Base-by-base conservation (phyloP, 495 filamentous ascomycete species). In the Lepidopterella palustris region DNA sequence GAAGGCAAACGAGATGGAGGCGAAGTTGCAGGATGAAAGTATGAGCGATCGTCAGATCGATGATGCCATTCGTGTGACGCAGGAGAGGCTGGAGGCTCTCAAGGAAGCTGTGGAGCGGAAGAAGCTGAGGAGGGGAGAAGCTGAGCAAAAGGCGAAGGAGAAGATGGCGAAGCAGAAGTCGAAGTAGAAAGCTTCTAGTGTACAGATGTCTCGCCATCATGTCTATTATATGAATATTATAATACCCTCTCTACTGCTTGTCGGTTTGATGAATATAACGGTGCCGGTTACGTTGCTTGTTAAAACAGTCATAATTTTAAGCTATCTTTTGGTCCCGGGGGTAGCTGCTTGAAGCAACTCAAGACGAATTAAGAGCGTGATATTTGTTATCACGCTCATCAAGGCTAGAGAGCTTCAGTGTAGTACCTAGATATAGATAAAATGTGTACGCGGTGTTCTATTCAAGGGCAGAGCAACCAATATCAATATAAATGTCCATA, bases 1-100 rank as follows among this genome's bases (percentile, higher is more conserved):
- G 28, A n/a, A 55, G 29, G 51, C 57, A 6, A 42, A 58, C 25
- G 61, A 84, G 61, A 78, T 60, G 45, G 57, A 59, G 23, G 55
- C 45, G 25, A 53, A 45, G 29, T 35, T 57, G 10, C 74, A 76
- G 53, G 85, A 86, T 39, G 84, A 88, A 68, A 82, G 79, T 48
- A 91, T 96, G 81, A 85, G 81, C 52, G 84, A 91, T 64, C 73
- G 87, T 47, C 86, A 97, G 73, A 79, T 98, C 55, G 83, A 87
- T 64, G 85, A 92, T 67, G 91, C 92, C 15, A 91, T 97, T 48
- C 76, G 78, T 29, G 83, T 92, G 13, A 95, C 92, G 25, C 88
- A 96, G 71, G 87, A 93, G 74, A 82, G 85, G 55, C 75, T 97
- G 55, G 80, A 83, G 53, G 80, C 83, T 2, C 73, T 97, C 50